phyloP scores from a whole-genome alignment of 192 early-diverging fungal genomes.

The Coemansia sp. region DNA sequence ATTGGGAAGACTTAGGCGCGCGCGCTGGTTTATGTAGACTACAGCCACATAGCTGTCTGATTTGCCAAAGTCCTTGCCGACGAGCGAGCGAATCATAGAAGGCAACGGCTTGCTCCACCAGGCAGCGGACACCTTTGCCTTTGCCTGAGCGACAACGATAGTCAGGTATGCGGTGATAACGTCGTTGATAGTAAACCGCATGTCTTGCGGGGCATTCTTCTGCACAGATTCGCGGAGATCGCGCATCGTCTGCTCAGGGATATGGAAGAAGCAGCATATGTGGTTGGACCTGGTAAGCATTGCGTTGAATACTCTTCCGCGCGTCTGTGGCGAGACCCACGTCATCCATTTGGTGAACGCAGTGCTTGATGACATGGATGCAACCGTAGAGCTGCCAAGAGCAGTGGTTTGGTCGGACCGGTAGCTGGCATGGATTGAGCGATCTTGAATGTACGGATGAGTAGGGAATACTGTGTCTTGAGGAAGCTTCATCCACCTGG shows the following conservation, averaged over 20 bases:
- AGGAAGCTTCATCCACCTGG: constrained; percentile 8
- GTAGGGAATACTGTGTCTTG: neutral
- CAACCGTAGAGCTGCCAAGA: neutral
- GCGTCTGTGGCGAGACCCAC: constrained; percentile 18
- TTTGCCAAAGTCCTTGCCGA: neutral
- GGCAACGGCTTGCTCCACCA: constrained; percentile 2
- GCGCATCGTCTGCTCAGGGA: neutral
- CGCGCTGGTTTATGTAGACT: neutral
- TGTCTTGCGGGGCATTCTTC: neutral
- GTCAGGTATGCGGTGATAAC: constrained; percentile 17
- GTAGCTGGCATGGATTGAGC: neutral
- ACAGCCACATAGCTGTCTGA: neutral
- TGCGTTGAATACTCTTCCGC: neutral
- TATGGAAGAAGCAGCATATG: constrained; percentile 9
- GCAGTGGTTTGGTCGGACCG: neutral
- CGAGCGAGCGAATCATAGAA: neutral
- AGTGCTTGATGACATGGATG: neutral
- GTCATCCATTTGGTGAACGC: constrained; percentile 3
- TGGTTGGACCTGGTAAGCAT: neutral
- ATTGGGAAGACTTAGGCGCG: neutral
- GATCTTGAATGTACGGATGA: neutral
- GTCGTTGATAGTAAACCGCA: constrained; percentile 24
- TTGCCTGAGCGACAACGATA: constrained; percentile 12
- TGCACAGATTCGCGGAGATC: neutral
- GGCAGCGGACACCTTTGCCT: neutral